Evolutionary conservation across 2,329 filamentous ascomycete genomes (phyloP).

Genomic region (Beauveria scarabaeidicola): DNA sequence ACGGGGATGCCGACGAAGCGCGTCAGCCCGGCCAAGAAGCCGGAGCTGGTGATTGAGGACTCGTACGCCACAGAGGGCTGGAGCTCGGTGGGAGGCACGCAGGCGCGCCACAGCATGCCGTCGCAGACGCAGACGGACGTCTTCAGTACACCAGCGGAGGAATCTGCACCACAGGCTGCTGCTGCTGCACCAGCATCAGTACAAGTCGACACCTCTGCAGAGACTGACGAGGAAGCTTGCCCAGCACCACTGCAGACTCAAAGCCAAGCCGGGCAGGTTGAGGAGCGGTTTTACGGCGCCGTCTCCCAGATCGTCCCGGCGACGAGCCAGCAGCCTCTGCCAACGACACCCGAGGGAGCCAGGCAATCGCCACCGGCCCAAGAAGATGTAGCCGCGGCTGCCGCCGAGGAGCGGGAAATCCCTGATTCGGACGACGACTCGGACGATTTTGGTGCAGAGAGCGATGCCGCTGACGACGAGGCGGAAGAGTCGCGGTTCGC

Average conservation of each 20-base stretch:
- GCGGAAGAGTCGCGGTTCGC: conserved; percentile 16
- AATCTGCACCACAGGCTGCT: neutral
- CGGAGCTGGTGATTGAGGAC: conserved; percentile 35
- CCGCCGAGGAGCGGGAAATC: conserved; percentile 28
- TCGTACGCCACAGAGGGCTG: conserved; percentile 33
- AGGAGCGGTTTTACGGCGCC: conserved; percentile 2
- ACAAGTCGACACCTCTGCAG: neutral
- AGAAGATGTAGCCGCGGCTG: neutral
- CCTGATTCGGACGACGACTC: conserved; percentile 42
- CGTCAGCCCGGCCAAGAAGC: conserved; percentile 14
- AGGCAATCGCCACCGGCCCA: neutral
- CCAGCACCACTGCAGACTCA: neutral
- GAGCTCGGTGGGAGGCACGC: conserved; percentile 19
- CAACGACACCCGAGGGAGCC: neutral
- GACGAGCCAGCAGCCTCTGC: neutral
- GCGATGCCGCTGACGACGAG: conserved; percentile 12
- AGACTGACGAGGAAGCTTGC: neutral
- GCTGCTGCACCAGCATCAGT: neutral
- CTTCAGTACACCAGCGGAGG: conserved; percentile 12
- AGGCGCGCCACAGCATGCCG: conserved; percentile 11
- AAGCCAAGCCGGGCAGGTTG: neutral
- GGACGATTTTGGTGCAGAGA: conserved; percentile 17
- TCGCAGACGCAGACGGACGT: conserved; percentile 10
- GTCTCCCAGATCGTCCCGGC: neutral
- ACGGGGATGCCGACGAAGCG: conserved; percentile 15